Evolutionary conservation across 495 filamentous ascomycete genomes (phyloP), one percentile per base, ranked within the genome.

Genomic region (Lichenothelia convexa): DNA sequence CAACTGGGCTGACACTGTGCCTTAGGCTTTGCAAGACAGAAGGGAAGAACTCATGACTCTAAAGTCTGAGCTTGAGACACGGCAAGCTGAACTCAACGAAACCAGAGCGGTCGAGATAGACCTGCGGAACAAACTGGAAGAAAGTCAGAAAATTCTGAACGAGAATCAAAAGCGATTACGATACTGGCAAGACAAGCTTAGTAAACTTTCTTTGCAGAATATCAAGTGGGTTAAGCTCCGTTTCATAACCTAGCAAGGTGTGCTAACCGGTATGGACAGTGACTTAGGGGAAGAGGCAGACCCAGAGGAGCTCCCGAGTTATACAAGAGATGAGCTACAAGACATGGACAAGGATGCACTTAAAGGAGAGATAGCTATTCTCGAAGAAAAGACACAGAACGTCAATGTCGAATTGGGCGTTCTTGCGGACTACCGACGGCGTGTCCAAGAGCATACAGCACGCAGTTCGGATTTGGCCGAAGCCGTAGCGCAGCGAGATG

Each of bases 121-220:
- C 55, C 94, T 94, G 84, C 81, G 84, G 35, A 94, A 94, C 55
- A 89, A 92, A 55, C 72, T 95, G 13, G 83, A 95, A 49, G 86
- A 95, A 53, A 86, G 84, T 58, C 82, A 93, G 44, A 97, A 94
- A 56, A 70, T 75, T 8, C 68, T 93, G 17, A 50, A 58, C 5
- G 89, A 97, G 42, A 87, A 89, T 57, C 78, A 93, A 51, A 86
- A 82, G 58, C 72, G 80, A 13, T 61, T 78, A 12, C 66, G 62
- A 19, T 80, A 92, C 61, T 94, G 84, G 83, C 64, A 81, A 18
- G 80, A 92, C 36, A 93, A 93, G 62, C 61, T 91, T 5, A 63
- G 65, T 44, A 93, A 91, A 59, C 65, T 84, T 16, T 53, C 65
- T 6, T 58, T 94, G 16, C 82, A 92, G 41, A 82, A 80, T 42